Evolutionary conservation across 352 stramenopile species (phyloP), one percentile per base, ranked within the genome.

Genomic region (Pythium volutum): DNA sequence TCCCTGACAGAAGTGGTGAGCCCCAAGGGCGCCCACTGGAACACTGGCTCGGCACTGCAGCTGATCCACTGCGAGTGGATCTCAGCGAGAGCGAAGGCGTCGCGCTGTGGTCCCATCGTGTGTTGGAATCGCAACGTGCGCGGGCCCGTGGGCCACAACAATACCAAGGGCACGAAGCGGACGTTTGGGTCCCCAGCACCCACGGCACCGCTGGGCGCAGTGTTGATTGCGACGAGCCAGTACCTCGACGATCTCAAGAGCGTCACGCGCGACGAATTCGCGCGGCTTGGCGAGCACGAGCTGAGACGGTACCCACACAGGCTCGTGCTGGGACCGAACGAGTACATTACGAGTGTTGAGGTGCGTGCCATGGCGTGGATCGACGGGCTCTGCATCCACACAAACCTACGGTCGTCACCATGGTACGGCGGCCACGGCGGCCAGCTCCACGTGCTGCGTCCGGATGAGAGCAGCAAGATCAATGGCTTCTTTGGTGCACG

Each of bases 381-480:
- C 33, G 79, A 91, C 53, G 81, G 79, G 8, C 56, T 91, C 15
- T 75, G 84, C 46, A 66, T 91, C 14, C 72, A 87, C 63, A 91
- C 81, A 3, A 91, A 88, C 46, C 18, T 74, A 29, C 73, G 75
- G 2, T 75, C 69, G 1, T 79, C 81, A 31, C 73, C 71, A n/a
- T 88, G 81, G 81, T 87, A 71, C 41, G 81, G 81, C 16, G 79
- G 81, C 3, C 79, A 74, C 46, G 81, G 81, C 16, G 81, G 81
- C 6, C 38, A 63, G 29, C 46, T 85, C 4, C 67, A 88, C 41
- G 56, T 70, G 31, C 56, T 91, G 9, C 64, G 81, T 48, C 55
- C 67, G 9, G 59, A 71, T 16, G 60, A 77, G 12, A 76, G 79
- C 14, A 76, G 62, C 55, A 53, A 71, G 36, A 79, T 88, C 36